Evolutionary conservation across 2,329 filamentous ascomycete species (phyloP).

Genomic region (Cladophialophora bantiana): DNA sequence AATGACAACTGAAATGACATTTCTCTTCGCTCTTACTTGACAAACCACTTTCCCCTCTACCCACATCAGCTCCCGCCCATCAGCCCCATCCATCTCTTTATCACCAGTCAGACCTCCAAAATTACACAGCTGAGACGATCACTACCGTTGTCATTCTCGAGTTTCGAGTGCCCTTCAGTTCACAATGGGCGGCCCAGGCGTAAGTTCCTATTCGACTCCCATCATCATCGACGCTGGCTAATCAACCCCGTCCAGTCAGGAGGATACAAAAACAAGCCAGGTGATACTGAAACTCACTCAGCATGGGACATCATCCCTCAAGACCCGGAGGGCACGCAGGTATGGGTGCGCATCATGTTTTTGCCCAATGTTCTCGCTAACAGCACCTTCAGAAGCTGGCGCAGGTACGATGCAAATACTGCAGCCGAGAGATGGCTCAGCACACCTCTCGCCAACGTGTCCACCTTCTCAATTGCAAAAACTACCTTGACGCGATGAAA

Average conservation of each 20-base stretch:
- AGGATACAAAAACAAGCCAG: constrained; percentile 42
- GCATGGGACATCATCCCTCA: constrained; percentile 42
- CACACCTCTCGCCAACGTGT: constrained; percentile 42
- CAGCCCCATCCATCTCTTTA: constrained; percentile 19
- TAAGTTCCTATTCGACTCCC: constrained; percentile 6
- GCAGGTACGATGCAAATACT: constrained; percentile 43
- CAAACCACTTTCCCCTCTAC: constrained; percentile 5
- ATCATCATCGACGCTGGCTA: constrained; percentile 9
- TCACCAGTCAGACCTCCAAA: constrained; percentile 32
- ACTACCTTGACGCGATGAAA: constrained; percentile 42
- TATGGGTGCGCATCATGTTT: constrained; percentile 16
- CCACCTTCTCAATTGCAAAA: constrained; percentile 40
- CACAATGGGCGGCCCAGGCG: constrained; percentile 40
- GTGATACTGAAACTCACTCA: constrained; percentile 42
- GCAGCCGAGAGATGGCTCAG: constrained; percentile 41
- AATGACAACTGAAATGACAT: constrained; percentile 9
- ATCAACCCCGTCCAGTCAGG: constrained; percentile 28
- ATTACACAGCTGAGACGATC: constrained; percentile 26
- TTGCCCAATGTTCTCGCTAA: constrained; percentile 14
- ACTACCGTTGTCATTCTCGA: constrained; percentile 11
- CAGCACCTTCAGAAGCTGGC: constrained; percentile 37
- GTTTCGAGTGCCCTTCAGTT: constrained; percentile 5
- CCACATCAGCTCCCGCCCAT: constrained; percentile 17
- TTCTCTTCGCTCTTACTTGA: constrained; percentile 7
- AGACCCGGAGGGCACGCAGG: constrained; percentile 39